These are phyloP conservation scores for Eremothecium sinecaudum DNA, from an alignment of 1,139 yeast species.

Conservation along the genomic window DNA sequence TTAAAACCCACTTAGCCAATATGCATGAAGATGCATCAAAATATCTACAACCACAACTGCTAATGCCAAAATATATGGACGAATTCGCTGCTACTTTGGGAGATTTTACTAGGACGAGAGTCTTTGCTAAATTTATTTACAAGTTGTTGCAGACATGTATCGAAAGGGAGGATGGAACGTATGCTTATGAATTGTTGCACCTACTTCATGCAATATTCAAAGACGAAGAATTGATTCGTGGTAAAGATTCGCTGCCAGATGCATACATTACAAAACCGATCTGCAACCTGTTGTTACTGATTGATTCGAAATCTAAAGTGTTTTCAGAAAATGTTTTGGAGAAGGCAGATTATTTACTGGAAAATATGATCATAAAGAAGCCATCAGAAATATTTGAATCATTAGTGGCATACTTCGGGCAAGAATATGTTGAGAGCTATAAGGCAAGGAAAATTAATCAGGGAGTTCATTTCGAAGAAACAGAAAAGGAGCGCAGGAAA, in stretches of 20 bases:
- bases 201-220: constrained; percentile 53
- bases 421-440: constrained; percentile 41
- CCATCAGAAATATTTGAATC: constrained; percentile 40
- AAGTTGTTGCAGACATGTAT: constrained; percentile 47
- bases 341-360: constrained; percentile 51
- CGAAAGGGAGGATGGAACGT: constrained; percentile 42
- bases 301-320: constrained; percentile 35
- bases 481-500: constrained; percentile 44
- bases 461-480: constrained; percentile 38
- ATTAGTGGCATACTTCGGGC: constrained; percentile 50
- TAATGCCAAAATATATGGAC: constrained; percentile 25
- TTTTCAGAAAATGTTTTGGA: constrained; percentile 41
- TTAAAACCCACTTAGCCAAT: constrained; percentile 32
- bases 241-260: constrained; percentile 35
- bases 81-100: constrained; percentile 36
- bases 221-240: constrained; percentile 43
- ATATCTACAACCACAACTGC: constrained; percentile 37
- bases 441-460: constrained; percentile 39
- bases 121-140: constrained; percentile 48
- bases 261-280: constrained; percentile 48
- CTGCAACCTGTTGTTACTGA: constrained; percentile 43
- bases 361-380: constrained; percentile 41
- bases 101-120: constrained; percentile 41
- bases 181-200: constrained; percentile 52
- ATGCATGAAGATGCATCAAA: constrained; percentile 36